Evolutionary conservation across 495 filamentous ascomycete genomes (phyloP).

Genomic region (Aspergillus conjunctus): DNA sequence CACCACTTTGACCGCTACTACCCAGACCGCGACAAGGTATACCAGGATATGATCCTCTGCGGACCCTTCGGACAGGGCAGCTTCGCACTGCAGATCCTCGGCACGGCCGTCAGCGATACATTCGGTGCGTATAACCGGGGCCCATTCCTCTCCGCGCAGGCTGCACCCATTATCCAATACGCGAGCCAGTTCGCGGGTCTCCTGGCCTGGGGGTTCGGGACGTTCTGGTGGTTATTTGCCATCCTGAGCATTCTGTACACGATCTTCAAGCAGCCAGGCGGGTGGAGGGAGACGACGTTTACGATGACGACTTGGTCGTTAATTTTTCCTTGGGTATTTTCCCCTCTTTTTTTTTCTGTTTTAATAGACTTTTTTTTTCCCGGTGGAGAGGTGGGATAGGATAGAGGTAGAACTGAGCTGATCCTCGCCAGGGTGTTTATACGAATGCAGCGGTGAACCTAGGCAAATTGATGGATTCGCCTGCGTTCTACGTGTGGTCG

Average conservation of each 20-base stretch:
- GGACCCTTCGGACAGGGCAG: slow-evolving; percentile 39
- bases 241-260: slow-evolving; percentile 36
- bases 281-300: slow-evolving; percentile 24
- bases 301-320: slow-evolving; percentile 33
- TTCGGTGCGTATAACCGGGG: slow-evolving; percentile 35
- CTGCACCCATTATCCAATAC: slow-evolving; percentile 24
- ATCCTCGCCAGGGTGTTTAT: slow-evolving; percentile 31
- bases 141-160: slow-evolving; percentile 28
- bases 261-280: slow-evolving; percentile 26
- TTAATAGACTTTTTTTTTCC: no score
- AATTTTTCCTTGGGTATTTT: slow-evolving; percentile 34
- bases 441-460: slow-evolving; percentile 36
- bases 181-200: slow-evolving; percentile 30
- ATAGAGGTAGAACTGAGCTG: no score
- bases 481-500: slow-evolving; percentile 34
- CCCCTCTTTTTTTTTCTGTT: not conserved
- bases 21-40: slow-evolving; percentile 26
- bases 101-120: slow-evolving; percentile 25
- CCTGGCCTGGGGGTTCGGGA: slow-evolving; percentile 34
- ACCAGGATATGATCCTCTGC: slow-evolving; percentile 42
- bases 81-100: slow-evolving; percentile 36
- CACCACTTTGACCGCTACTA: slow-evolving; percentile 31
- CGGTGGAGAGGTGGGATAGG: no score
- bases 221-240: slow-evolving; percentile 41
- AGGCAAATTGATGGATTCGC: slow-evolving; percentile 33